These are phyloP conservation scores for Globisporangium recalcitrans DNA, from an alignment of 352 stramenopile species.

Conservation along the genomic window DNA sequence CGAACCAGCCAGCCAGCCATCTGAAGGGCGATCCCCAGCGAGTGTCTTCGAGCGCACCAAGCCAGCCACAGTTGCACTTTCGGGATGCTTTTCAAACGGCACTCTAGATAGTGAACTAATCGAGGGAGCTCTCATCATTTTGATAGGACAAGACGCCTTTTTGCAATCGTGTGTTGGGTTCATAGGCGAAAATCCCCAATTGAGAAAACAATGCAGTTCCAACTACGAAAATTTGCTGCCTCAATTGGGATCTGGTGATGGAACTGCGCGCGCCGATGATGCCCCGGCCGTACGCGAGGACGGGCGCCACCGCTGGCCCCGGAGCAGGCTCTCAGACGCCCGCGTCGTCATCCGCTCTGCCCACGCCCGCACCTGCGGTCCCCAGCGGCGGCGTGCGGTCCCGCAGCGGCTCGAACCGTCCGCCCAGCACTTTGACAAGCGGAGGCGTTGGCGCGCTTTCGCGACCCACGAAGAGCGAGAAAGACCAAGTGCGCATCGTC, in stretches of 20 bases:
- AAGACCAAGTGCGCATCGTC: slow-evolving; percentile 65
- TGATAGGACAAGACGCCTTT: too few relatives aligned
- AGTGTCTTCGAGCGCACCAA: too few relatives aligned
- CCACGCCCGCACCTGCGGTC: not conserved
- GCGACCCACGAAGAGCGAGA: slow-evolving; percentile 21
- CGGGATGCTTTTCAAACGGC: too few relatives aligned
- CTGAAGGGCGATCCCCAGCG: too few relatives aligned
- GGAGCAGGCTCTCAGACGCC: not conserved
- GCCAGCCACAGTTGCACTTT: too few relatives aligned
- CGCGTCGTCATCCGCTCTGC: not conserved
- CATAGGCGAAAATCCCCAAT: too few relatives aligned
- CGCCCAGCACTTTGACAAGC: not conserved
- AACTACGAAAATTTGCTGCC: not conserved
- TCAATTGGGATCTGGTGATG: slow-evolving; percentile 2
- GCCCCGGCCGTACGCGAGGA: not conserved
- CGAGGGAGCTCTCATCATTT: too few relatives aligned
- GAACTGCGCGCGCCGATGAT: not conserved
- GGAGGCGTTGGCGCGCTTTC: not conserved
- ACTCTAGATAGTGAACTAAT: too few relatives aligned
- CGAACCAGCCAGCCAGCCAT: too few relatives aligned
- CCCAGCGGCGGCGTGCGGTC: slow-evolving; percentile 6
- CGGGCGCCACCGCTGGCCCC: not conserved
- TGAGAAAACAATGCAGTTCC: too few relatives aligned
- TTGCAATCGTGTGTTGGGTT: too few relatives aligned
- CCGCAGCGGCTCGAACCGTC: slow-evolving; percentile 14